Evolutionary conservation across 2,329 filamentous ascomycete genomes (phyloP).

Genomic region (Aaosphaeria arxii): DNA sequence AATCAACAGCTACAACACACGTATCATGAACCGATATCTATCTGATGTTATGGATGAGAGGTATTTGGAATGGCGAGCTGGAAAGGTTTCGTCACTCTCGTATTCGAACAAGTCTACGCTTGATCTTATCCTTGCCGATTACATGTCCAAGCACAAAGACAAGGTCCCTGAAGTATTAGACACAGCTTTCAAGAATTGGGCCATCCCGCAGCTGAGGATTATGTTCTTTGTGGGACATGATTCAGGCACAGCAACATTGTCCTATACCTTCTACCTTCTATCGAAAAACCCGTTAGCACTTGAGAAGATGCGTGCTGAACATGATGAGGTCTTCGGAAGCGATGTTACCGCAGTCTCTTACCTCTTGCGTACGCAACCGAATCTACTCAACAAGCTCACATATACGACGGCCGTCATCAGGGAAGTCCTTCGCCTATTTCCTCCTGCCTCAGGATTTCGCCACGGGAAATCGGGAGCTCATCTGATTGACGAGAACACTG

Average conservation of each 20-base stretch:
- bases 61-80: slow-evolving; percentile 4
- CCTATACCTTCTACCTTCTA: slow-evolving; percentile 27
- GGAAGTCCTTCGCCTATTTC: slow-evolving; percentile 31
- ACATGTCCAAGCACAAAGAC: slow-evolving; percentile 3
- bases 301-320: slow-evolving; percentile 21
- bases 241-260: slow-evolving; percentile 30
- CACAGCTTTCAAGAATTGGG: slow-evolving; percentile 10
- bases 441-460: slow-evolving; percentile 25
- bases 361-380: slow-evolving; percentile 14
- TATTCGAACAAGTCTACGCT: slow-evolving; percentile 8
- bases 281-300: slow-evolving; percentile 18
- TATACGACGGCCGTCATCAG: slow-evolving; percentile 33
- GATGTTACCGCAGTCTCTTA: slow-evolving; percentile 7
- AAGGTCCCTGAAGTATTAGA: slow-evolving; percentile 9
- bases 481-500: slow-evolving; percentile 9
- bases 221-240: slow-evolving; percentile 38
- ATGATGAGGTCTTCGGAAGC: slow-evolving; percentile 27
- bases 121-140: slow-evolving; percentile 8
- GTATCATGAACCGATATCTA: slow-evolving; percentile 10
- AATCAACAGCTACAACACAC: slow-evolving; percentile 6
- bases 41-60: slow-evolving; percentile 10
- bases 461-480: slow-evolving; percentile 4
- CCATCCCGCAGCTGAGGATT: slow-evolving; percentile 15
- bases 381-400: slow-evolving; percentile 21
- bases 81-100: no score